phyloP scores from a whole-genome alignment of 2,329 filamentous ascomycete genomes.

The Pseudocercospora fuligena region DNA sequence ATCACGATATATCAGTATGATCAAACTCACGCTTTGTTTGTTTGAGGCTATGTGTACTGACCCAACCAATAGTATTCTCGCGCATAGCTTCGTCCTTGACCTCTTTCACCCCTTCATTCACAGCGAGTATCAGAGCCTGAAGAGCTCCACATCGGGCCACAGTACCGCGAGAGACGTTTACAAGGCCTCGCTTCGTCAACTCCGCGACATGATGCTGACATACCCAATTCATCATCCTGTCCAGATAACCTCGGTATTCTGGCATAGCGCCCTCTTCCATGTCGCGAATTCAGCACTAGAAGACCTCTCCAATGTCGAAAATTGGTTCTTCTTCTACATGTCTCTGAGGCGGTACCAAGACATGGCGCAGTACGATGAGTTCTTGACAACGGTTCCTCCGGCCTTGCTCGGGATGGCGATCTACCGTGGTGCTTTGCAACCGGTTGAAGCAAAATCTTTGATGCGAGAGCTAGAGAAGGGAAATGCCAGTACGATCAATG shows the following conservation, averaged over 20 bases:
- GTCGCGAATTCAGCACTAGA: neutral
- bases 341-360: neutral
- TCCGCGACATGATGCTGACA: neutral
- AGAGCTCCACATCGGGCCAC: neutral
- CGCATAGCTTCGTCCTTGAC: neutral
- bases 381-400: neutral
- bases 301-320: neutral
- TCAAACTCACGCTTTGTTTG: neutral
- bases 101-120: neutral
- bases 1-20: neutral
- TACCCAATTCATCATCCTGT: neutral
- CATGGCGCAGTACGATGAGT: neutral
- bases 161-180: neutral
- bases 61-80: no score
- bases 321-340: neutral
- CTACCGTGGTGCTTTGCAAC: neutral
- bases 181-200: neutral
- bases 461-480: neutral
- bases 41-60: no score
- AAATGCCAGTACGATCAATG: neutral
- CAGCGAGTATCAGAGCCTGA: neutral
- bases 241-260: neutral
- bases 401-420: neutral
- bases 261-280: neutral
- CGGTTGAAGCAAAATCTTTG: neutral